Percentiles rank a stretch among this genome's conserved stretches.
phyloP scores from a whole-genome alignment of 2,329 filamentous ascomycete genomes.

The Colletotrichum sublineola region DNA sequence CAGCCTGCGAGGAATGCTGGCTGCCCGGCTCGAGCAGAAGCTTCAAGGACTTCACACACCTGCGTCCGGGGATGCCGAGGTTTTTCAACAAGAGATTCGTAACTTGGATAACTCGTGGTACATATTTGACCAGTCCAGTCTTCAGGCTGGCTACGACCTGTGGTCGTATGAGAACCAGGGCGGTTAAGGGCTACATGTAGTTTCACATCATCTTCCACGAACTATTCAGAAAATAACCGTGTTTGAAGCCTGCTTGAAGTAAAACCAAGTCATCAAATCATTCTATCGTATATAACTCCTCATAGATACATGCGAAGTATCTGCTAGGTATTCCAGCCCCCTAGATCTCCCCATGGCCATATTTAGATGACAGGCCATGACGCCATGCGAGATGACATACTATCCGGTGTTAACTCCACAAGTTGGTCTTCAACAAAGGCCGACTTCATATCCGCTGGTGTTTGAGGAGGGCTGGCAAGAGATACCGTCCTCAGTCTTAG shows the following conservation, averaged over 20 bases:
- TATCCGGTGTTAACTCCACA: slow-evolving; percentile 43
- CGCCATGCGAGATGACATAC: slow-evolving; percentile 43
- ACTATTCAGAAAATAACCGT: background rate
- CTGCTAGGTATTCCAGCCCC: background rate
- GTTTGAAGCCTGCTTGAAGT: background rate
- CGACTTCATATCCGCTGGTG: slow-evolving; percentile 39
- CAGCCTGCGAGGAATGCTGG: slow-evolving; percentile 46
- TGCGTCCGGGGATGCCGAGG: slow-evolving; percentile 36
- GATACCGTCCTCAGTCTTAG: slow-evolving; percentile 40
- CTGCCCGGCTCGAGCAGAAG: slow-evolving; percentile 47
- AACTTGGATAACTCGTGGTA: slow-evolving; percentile 46
- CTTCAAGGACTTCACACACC: slow-evolving; percentile 47
- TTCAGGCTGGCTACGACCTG: slow-evolving; percentile 44
- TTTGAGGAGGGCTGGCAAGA: slow-evolving; percentile 42
- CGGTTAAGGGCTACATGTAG: background rate
- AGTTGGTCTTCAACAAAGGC: slow-evolving; percentile 29
- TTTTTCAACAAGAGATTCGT: slow-evolving; percentile 35
- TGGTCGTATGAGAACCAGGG: slow-evolving; percentile 39
- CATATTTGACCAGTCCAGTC: slow-evolving; percentile 47
- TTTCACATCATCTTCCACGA: background rate
- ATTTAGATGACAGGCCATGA: slow-evolving; percentile 33
- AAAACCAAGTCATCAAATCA: background rate
- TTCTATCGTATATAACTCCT: background rate
- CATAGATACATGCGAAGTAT: background rate
- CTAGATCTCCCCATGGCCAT: too few relatives aligned